phyloP scores from a whole-genome alignment of 2,329 filamentous ascomycete species.

The Ceratocystiopsis minuta region DNA sequence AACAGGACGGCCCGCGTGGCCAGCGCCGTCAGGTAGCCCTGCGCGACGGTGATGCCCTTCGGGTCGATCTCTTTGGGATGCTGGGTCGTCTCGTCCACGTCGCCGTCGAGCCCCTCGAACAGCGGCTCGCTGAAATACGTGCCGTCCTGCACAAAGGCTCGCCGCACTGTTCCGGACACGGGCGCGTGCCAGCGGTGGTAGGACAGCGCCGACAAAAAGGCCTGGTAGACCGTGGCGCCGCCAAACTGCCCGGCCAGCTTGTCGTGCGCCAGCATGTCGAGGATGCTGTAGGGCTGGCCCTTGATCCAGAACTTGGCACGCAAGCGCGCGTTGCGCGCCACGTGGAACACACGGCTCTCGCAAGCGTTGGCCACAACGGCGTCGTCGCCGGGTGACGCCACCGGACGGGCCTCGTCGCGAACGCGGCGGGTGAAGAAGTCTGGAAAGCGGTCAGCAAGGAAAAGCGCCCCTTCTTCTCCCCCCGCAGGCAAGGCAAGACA shows the following conservation, averaged over 20 bases:
- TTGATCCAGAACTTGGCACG: conserved; percentile 52
- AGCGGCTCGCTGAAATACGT: conserved; percentile 49
- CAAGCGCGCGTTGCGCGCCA: conserved; percentile 30
- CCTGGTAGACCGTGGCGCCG: conserved; percentile 51
- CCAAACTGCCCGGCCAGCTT: conserved; percentile 33
- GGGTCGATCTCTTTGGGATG: conserved; percentile 20
- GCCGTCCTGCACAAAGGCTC: conserved; percentile 40
- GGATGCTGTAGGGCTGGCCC: conserved; percentile 46
- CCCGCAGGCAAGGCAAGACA: neutral
- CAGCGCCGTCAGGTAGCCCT: conserved; percentile 49
- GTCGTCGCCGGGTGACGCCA: conserved; percentile 36
- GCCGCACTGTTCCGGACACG: conserved; percentile 41
- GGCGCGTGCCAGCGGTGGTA: conserved; percentile 60
- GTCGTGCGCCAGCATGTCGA: conserved; percentile 45
- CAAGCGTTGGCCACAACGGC: conserved; percentile 42
- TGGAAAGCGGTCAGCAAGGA: neutral
- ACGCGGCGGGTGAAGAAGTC: conserved; percentile 47
- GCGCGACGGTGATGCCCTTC: conserved; percentile 29
- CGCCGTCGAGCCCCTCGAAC: conserved; percentile 12
- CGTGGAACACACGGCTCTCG: conserved; percentile 41
- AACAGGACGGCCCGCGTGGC: conserved; percentile 54
- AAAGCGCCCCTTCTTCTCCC: too few relatives aligned
- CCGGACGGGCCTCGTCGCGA: conserved; percentile 33
- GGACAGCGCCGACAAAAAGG: conserved; percentile 46
- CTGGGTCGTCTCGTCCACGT: neutral